Base-by-base conservation (phyloP, 2,329 filamentous ascomycete species). In the Neurospora sp. region DNA sequence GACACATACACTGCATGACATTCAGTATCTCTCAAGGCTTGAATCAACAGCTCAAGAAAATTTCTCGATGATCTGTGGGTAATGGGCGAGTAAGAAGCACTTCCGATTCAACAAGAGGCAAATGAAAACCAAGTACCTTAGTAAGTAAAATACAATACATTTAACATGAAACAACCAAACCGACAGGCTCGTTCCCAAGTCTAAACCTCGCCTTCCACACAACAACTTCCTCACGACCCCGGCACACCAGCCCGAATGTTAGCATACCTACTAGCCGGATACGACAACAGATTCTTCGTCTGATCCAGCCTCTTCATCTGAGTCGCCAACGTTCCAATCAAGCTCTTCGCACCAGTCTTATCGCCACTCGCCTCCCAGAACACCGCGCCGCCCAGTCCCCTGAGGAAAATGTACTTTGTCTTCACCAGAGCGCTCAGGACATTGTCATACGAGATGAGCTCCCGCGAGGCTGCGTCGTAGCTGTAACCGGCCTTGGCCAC, bases 301-400 rank as follows among this genome's bases (percentile, higher is more conserved):
- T 76, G 74, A 33, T 90, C 87, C 11, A 89, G 77, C 2, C 77
- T 77, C 6, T 83, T 83, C 72, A 89, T 78, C 3, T 74, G 77
- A 46, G 79, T 79, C 2, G 84, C 83, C 72, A 87, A 76, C 8
- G 84, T 84, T 19, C 80, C 78, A 23, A 92, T 87, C 72, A 96
- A 80, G 74, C 90, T 93, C 23, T 75, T 72, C 1, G 75, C 76
- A 39, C 82, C 85, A 0, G 72, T 74, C 73, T 79, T 81, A 75
- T 96, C 92, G 12, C 88, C 89, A 73, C 87, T 91, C 10, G 88
- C 89, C 79, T 96, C 92, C 92, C 92, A 97, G 86, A 91, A 96
- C 83, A 96, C 92, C 0, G 87, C 89, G 12, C 92, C 92, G 1
- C 91, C 92, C 1, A 96, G 84, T 0, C 85, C 82, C 68, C 83